Evolutionary conservation across 2,329 filamentous ascomycete genomes (phyloP).

Genomic region (Hortaea werneckii): DNA sequence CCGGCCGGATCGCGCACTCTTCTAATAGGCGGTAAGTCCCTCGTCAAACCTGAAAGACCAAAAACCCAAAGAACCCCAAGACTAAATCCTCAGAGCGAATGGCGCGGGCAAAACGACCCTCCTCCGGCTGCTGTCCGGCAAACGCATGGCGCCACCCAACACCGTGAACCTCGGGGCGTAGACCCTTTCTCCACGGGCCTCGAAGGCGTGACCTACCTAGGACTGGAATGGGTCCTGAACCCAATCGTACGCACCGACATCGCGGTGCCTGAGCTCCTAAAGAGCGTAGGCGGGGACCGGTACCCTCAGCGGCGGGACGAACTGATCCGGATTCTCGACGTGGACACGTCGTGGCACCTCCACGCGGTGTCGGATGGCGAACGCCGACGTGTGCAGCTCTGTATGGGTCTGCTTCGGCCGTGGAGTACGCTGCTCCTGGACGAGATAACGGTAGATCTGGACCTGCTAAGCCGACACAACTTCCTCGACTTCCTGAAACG

Average conservation of each 20-base stretch:
- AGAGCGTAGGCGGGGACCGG: constrained; percentile 74
- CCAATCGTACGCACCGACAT: constrained; percentile 94
- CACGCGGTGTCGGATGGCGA: constrained; percentile 92
- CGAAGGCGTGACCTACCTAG: constrained; percentile 92
- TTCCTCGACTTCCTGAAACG: constrained; percentile 78
- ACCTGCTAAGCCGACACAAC: constrained; percentile 72
- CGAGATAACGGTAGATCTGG: constrained; percentile 94
- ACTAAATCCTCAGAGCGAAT: constrained; percentile 52
- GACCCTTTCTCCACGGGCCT: constrained; percentile 88
- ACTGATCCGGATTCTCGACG: constrained; percentile 77
- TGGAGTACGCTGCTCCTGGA: constrained; percentile 89
- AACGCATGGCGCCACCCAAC: constrained; percentile 72
- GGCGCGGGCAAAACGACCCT: constrained; percentile 96
- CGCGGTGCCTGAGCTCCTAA: constrained; percentile 73
- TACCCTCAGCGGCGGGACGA: constrained; percentile 78
- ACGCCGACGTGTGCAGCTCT: constrained; percentile 79
- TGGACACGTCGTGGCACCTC: constrained; percentile 89
- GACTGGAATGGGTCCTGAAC: constrained; percentile 96
- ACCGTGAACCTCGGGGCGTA: constrained; percentile 69
- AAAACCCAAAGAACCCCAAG: constrained; percentile 8
- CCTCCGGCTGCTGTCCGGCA: constrained; percentile 85
- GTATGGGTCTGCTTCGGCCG: constrained; percentile 86
- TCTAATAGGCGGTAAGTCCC: constrained; percentile 63
- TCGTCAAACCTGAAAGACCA: neutral
- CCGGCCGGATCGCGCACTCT: constrained; percentile 79